A percentile compares a stretch with the other conserved stretches of the same genome.
Evolutionary conservation across 2,329 filamentous ascomycete species (phyloP).

Genomic region (Aspergillus terreus): DNA sequence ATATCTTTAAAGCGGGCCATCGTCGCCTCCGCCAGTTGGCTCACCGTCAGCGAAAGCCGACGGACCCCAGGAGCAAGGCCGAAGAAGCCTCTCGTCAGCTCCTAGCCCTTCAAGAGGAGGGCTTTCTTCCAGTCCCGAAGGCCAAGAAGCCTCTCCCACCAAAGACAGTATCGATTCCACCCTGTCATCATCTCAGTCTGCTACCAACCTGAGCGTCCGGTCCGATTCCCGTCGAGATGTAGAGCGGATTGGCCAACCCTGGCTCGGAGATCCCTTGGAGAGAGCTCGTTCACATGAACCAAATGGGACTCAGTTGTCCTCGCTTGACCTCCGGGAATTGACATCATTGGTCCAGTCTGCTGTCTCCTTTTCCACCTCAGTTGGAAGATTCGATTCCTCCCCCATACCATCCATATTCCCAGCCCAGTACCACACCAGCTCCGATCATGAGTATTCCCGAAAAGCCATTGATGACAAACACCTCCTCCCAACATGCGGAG

Average conservation of each 20-base stretch:
- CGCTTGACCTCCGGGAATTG: slow-evolving; percentile 31
- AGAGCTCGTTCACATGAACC: slow-evolving; percentile 11
- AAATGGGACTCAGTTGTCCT: slow-evolving; percentile 20
- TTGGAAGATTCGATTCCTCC: slow-evolving; percentile 21
- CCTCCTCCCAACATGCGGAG: background rate
- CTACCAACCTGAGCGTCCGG: slow-evolving; percentile 19
- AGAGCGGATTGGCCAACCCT: slow-evolving; percentile 36
- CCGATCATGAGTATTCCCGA: background rate
- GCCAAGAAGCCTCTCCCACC: slow-evolving; percentile 15
- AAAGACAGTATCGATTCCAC: slow-evolving; percentile 21
- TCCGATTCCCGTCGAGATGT: slow-evolving; percentile 32
- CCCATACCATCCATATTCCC: slow-evolving; percentile 12
- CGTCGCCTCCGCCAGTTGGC: slow-evolving; percentile 34
- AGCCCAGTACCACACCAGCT: background rate
- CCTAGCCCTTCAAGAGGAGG: slow-evolving; percentile 28
- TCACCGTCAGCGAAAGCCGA: slow-evolving; percentile 27
- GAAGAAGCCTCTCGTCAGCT: slow-evolving; percentile 26
- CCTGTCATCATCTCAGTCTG: slow-evolving; percentile 12
- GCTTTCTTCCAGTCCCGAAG: slow-evolving; percentile 21
- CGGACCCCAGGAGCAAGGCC: slow-evolving; percentile 18
- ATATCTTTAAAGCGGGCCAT: slow-evolving; percentile 28
- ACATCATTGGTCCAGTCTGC: slow-evolving; percentile 31
- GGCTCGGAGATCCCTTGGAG: slow-evolving; percentile 29
- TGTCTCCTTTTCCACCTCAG: slow-evolving; percentile 23
- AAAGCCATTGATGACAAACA: background rate